Evolutionary conservation across 345 rosid genomes (phyloP), one percentile per base, ranked within the genome.

Genomic region (Toxicodendron radicans): DNA sequence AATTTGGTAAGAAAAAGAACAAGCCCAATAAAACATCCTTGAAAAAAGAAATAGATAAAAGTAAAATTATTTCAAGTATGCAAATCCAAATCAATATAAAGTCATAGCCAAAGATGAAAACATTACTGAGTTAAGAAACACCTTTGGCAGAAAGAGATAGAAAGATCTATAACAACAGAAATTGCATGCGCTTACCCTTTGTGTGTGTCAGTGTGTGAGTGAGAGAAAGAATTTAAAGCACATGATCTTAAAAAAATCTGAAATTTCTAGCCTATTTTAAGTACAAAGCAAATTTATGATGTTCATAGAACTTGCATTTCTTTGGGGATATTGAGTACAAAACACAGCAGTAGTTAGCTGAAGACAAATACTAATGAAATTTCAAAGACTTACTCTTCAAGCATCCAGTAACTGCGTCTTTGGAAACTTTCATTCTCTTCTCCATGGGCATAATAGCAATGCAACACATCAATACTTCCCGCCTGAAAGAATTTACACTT

Each of bases 371-470:
- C 68, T 64, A 49, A 66, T 65, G 62, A 78, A 63, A 63, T 72
- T n/a, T 41, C 32, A 46, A 49, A 53, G 71, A 87, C 99, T 90
- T 83, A 95, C 99, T 95, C 94, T 75, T 93, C 98, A 79, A 95
- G 99, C 96, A 91, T 79, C 98, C 99, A 95, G 70, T 95, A 95
- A 74, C 96, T 89, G 83, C 99, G 92, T 62, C 99, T 89, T 75
- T 93, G 99, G 79, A 95, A 95, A 79, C 82, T 87, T 75, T 91
- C 96, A 68, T 91, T 85, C 9, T 90, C 89, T 82, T 93, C 93
- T 65, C 98, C 98, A 76, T 93, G 99, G 4, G 99, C 98, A 89
- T 95, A 95, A 78, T 95, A 95, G 78, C 98, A 93, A 79, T 95
- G 99, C 79, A 95, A 78, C 68, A 93, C 98, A 73, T 95, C 99